Conservation (phyloP, 371 early-diverging fungal species). For the Mucor lusitanicus region DNA sequence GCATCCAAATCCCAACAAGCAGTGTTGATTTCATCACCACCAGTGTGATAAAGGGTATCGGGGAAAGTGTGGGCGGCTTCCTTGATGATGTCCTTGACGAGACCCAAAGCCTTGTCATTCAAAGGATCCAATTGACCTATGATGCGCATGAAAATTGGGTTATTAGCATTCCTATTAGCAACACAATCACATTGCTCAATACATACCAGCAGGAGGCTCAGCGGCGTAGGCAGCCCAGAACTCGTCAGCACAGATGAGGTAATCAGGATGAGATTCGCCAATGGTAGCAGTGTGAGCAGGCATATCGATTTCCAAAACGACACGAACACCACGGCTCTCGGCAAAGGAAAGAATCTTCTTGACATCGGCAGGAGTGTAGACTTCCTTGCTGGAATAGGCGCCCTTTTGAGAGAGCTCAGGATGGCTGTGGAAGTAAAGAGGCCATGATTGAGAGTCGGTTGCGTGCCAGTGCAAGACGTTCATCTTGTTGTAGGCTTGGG, state of each 20-base stretch:
- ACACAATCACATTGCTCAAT: background rate
- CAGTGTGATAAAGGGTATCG: slow-evolving; percentile 71
- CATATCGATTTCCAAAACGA: slow-evolving; percentile 80
- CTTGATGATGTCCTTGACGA: slow-evolving; percentile 63
- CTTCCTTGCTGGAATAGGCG: slow-evolving; percentile 60
- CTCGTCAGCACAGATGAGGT: slow-evolving; percentile 47
- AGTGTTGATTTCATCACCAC: slow-evolving; percentile 78
- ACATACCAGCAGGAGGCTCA: slow-evolving; percentile 71
- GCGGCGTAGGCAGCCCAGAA: slow-evolving; percentile 59
- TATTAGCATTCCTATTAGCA: background rate
- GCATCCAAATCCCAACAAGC: slow-evolving; percentile 59
- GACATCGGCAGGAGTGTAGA: slow-evolving; percentile 67
- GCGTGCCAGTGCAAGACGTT: slow-evolving; percentile 87
- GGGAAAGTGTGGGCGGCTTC: slow-evolving; percentile 65
- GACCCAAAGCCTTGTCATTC: slow-evolving; percentile 51
- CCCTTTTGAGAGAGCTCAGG: slow-evolving; percentile 70
- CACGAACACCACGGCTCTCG: slow-evolving; percentile 72
- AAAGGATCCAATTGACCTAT: slow-evolving; percentile 54
- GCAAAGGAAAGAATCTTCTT: slow-evolving; percentile 62
- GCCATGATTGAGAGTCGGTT: slow-evolving; percentile 80
- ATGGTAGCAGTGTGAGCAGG: slow-evolving; percentile 75
- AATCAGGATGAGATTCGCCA: slow-evolving; percentile 45
- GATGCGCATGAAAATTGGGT: background rate
- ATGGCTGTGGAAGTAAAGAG: slow-evolving; percentile 60
- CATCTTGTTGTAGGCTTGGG: slow-evolving; percentile 78